These are phyloP conservation scores for Spinellus fusiger DNA, from an alignment of 192 early-diverging fungal species.

Conservation along the genomic window DNA sequence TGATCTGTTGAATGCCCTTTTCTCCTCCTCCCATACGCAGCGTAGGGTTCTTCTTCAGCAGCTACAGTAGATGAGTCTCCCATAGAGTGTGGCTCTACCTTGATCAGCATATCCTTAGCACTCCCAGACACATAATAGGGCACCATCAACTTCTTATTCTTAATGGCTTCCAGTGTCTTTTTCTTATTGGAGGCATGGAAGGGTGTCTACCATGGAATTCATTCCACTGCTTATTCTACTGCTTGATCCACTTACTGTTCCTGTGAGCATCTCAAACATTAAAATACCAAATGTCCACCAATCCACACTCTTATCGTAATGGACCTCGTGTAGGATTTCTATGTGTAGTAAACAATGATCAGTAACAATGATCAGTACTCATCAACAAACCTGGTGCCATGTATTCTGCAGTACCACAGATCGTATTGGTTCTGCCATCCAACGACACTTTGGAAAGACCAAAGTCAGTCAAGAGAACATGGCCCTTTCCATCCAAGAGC, in stretches of 20 bases:
- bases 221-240: background rate
- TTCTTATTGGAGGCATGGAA: constrained; percentile 77
- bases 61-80: no score
- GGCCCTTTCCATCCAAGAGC: constrained; percentile 67
- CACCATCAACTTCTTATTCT: constrained; percentile 73
- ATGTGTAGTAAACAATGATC: background rate
- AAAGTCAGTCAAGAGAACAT: constrained; percentile 90
- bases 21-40: constrained; percentile 42
- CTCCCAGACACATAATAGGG: constrained; percentile 77
- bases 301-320: constrained; percentile 76
- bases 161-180: constrained; percentile 79
- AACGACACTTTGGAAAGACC: constrained; percentile 83
- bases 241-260: constrained; percentile 34
- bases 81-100: constrained; percentile 32
- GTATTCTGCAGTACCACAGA: constrained; percentile 79
- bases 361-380: background rate
- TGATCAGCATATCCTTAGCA: constrained; percentile 72
- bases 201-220: constrained; percentile 39
- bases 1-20: constrained; percentile 47
- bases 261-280: constrained; percentile 89
- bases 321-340: constrained; percentile 56
- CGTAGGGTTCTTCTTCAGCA: constrained; percentile 48
- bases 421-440: constrained; percentile 48
- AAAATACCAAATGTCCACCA: constrained; percentile 91
- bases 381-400: constrained; percentile 54